A percentile compares a stretch with the other conserved stretches of the same genome.
These are phyloP conservation scores for Schizochytrium sp. DNA, from an alignment of 108 stramenopile genomes.

Conservation along the genomic window DNA sequence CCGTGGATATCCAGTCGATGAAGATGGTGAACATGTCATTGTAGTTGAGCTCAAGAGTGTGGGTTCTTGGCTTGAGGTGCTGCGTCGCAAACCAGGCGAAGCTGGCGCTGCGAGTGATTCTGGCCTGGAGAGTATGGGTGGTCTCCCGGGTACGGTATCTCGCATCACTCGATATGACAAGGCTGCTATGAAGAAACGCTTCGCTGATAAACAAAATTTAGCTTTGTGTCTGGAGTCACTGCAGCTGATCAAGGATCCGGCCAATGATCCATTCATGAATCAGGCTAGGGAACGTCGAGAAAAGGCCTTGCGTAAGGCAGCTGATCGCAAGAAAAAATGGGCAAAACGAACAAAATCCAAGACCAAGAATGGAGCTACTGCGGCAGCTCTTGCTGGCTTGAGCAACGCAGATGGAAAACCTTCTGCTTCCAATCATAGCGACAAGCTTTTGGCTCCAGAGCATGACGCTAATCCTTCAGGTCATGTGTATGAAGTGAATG, in stretches of 20 bases:
- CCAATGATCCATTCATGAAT: not conserved
- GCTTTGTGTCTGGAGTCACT: constrained; percentile 60
- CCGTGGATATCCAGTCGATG: constrained; percentile 60
- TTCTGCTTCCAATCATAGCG: not conserved
- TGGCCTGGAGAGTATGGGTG: constrained; percentile 33
- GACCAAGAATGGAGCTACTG: not conserved
- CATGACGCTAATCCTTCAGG: constrained; percentile 15
- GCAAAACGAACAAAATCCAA: not conserved
- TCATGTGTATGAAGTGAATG: constrained; percentile 29
- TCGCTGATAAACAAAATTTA: constrained; percentile 31
- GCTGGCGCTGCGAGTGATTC: not conserved
- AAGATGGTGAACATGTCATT: constrained; percentile 63
- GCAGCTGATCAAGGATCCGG: constrained; percentile 33
- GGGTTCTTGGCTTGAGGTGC: constrained; percentile 43
- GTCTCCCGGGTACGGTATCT: constrained; percentile 54
- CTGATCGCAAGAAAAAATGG: constrained; percentile 21
- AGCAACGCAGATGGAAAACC: not conserved
- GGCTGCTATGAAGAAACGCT: not conserved
- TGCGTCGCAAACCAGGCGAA: constrained; percentile 37
- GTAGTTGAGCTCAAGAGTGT: constrained; percentile 29
- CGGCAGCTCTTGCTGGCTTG: not conserved
- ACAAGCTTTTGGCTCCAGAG: not conserved
- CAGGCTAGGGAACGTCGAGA: not conserved
- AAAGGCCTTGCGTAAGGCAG: constrained; percentile 4
- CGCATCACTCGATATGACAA: constrained; percentile 56